A percentile compares a stretch with the other conserved stretches of the same genome.
Evolutionary conservation across 2,329 filamentous ascomycete genomes (phyloP).

Genomic region (Pseudogymnoascus sp.): DNA sequence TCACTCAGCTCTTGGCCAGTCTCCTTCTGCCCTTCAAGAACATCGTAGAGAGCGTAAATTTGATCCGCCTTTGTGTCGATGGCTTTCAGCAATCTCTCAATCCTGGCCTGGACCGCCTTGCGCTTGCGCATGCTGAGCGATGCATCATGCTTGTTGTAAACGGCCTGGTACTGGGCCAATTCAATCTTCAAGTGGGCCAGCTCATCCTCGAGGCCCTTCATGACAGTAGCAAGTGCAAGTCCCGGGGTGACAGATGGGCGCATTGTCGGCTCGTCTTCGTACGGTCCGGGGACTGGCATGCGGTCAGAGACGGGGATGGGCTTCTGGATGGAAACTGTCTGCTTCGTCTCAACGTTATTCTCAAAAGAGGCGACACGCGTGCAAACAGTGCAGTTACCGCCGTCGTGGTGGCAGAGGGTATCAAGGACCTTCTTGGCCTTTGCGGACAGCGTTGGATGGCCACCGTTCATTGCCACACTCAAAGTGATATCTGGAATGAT

Average conservation of each 20-base stretch:
- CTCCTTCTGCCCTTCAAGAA: constrained; percentile 69
- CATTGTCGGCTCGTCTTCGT: constrained; percentile 47
- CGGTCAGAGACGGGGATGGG: constrained; percentile 59
- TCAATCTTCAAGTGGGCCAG: constrained; percentile 65
- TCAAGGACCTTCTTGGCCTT: constrained; percentile 46
- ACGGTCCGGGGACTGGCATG: constrained; percentile 33
- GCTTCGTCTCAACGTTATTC: constrained; percentile 35
- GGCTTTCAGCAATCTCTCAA: constrained; percentile 51
- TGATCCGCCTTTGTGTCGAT: constrained; percentile 69
- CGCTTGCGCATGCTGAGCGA: constrained; percentile 57
- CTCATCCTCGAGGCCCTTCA: constrained; percentile 76
- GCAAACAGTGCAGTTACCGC: constrained; percentile 49
- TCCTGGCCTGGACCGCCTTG: constrained; percentile 49
- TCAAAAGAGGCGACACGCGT: constrained; percentile 40
- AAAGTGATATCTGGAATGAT: constrained; percentile 51
- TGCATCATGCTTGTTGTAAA: constrained; percentile 60
- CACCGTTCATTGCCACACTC: constrained; percentile 29
- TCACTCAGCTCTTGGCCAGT: constrained; percentile 54
- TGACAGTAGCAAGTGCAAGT: constrained; percentile 59
- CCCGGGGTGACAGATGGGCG: constrained; percentile 40
- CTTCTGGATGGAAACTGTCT: constrained; percentile 49
- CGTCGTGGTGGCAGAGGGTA: constrained; percentile 44
- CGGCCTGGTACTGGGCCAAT: constrained; percentile 50
- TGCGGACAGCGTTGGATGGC: constrained; percentile 40
- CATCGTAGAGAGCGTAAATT: constrained; percentile 76